Base-by-base conservation (phyloP, 2,329 filamentous ascomycete species). In the Fusarium sublunatum region DNA sequence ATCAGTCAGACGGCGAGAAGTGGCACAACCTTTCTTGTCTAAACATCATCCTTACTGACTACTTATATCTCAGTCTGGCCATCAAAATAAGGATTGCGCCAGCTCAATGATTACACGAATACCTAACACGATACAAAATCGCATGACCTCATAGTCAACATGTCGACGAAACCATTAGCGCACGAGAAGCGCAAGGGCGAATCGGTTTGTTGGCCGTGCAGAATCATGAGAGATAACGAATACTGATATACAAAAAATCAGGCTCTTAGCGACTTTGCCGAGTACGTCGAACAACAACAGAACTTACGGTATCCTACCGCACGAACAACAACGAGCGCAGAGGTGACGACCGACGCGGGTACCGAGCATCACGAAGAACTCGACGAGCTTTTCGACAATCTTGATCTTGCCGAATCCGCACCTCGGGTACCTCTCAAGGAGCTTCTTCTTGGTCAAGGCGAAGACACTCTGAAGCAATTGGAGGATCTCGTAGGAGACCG, bases 221-320 rank as follows among this genome's bases (percentile, higher is more conserved):
- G 24, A 28, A 10, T 12, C 12, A 7, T 3, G 8, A 28, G 28
- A 9, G 6, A 7, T 15, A 25, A 34, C 11, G 12, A 44, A 19
- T 28, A 15, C 62, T 72, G 19, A 71, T 48, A 9, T 19, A 28
- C 26, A 26, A 44, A 12, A 32, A 34, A 68, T 0, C 45, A 85
- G 84, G 93, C 94, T 11, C 84, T 99, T 53, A 95, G 91, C 80
- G 95, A 98, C 71, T 99, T 99, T 75, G 93, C 93, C 76, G 95
- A 99, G 72, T 98, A 97, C 72, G 95, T 97, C 66, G 93, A 98
- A 77, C 91, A 93, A 75, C 93, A 98, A 75, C 95, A 98, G 77
- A 88, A 88, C 12, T 78, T 89, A 45, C 88, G 91, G 53, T 88
- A 87, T 68, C 85, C 85, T 2, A 74, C 73, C 39, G 72, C 79